Evolutionary conservation across 164 flowering plant genomes (phyloP).

Genomic region (Tetracentron sinense): DNA sequence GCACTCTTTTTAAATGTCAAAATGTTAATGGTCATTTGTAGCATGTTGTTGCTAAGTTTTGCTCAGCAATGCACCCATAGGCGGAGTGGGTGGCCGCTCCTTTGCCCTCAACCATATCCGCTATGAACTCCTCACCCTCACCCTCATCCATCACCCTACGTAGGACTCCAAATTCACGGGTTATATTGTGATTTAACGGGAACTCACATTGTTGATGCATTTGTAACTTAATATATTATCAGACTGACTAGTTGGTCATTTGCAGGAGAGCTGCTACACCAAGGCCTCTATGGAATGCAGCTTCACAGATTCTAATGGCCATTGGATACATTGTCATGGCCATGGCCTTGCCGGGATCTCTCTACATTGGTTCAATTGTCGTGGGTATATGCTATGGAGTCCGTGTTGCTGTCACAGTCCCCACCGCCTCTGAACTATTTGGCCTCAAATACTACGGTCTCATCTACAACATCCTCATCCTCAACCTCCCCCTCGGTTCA

Average conservation of each 20-base stretch:
- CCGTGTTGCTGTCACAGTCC: conserved; percentile 79
- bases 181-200: too few relatives aligned
- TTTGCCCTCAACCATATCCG: too few relatives aligned
- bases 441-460: conserved; percentile 91
- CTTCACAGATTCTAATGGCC: conserved; percentile 80
- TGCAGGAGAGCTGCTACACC: conserved; percentile 77
- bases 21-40: too few relatives aligned
- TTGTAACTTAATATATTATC: too few relatives aligned
- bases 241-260: neutral
- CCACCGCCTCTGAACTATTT: conserved; percentile 82
- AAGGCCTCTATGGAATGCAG: conserved; percentile 88
- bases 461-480: conserved; percentile 75
- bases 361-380: conserved; percentile 68
- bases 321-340: conserved; percentile 75
- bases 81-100: too few relatives aligned
- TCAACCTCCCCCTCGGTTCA: conserved; percentile 87
- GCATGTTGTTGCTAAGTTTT: too few relatives aligned
- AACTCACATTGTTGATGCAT: too few relatives aligned
- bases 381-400: conserved; percentile 87
- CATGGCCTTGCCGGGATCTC: conserved; percentile 73
- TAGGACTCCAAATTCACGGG: too few relatives aligned
- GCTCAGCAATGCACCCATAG: too few relatives aligned
- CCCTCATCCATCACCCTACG: too few relatives aligned
- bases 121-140: too few relatives aligned
- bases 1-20: too few relatives aligned